Base-by-base conservation (phyloP, 2,329 filamentous ascomycete genomes). In the Epichloe bromicola region DNA sequence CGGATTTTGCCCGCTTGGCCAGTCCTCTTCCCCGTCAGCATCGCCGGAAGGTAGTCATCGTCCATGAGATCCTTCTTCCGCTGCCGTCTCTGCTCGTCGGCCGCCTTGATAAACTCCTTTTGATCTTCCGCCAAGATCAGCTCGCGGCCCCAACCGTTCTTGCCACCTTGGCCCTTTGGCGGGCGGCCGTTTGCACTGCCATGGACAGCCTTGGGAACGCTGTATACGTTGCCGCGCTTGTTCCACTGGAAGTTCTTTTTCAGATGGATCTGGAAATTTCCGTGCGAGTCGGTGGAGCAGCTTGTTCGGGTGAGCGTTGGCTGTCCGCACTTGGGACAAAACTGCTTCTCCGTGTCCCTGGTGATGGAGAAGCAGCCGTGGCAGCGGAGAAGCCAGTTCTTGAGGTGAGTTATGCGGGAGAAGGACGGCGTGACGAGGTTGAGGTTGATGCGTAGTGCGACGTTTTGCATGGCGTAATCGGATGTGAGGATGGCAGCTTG, bases 391-490 rank as follows among this genome's bases (percentile, higher is more conserved):
- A 96, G 82, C 76, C 88, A 95, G 12, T 86, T 91, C 66, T 89
- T 91, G 57, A 97, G 78, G 53, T 86, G 82, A 38, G 82, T 85
- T 64, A 98, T 88, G 60, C 89, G 82, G 55, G 86, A 78, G 54
- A 97, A 74, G 15, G 80, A 78, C 0, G 87, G 79, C 0, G 90
- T 89, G 53, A 96, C 77, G 11, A 96, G 80, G 64, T 93, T 88
- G 49, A 98, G 79, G 70, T 96, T 95, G 74, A 97, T 94, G 59
- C 94, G 88, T 4, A 98, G 77, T 2, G 93, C 79, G 7, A 97
- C 89, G 65, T 97, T 97, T 71, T 97, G 91, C 88, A 98, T 95
- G 51, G 93, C 91, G 69, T 87, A 97, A 72, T 98, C 93, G 51
- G 86, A 89, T 1, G 93, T 97, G 63, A 97, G 84, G 43, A 91